Evolutionary conservation across 768 basidiomycete species (phyloP), one percentile per base, ranked within the genome.

Genomic region (Suillus alpinus): DNA sequence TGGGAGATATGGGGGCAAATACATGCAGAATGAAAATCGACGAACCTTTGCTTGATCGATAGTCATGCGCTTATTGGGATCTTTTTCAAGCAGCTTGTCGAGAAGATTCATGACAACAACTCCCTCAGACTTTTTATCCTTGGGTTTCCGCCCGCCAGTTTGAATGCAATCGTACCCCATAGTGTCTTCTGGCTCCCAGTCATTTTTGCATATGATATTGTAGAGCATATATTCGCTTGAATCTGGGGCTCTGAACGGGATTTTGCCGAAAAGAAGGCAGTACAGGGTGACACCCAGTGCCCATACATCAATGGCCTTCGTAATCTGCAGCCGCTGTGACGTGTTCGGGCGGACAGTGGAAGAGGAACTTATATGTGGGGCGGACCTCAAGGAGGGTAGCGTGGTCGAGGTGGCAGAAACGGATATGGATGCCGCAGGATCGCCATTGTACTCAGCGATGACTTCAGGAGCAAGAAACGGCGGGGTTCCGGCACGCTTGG

Each of bases 391-490:
- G 32, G 69, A 72, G 58, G 68, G 71, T 53, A 69, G 66, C 58
- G 60, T 78, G 73, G 63, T 71, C 59, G 44, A 68, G 50, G 67
- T 72, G 60, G 65, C 70, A 40, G 70, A 71, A 26, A 70, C 72
- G 36, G 69, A 72, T 44, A 73, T 67, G n/a, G 72, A 64, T 23
- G 72, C 74, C 31, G 69, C 71, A 12, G 74, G 70, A 49, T 76
- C 66, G 59, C 74, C 74, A 20, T 73, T 64, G 62, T 80, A 82
- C 64, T 93, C 91, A 68, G 83, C 87, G 47, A 97, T 86, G 62
- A 98, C 87, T 76, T 99, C 97, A 23, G 97, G 97, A 3, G 97
- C 96, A 44, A 97, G 87, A 79, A 98, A 99, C 8, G 94, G 88
- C 3, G 97, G 97, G 1, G 93, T 95, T 14, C 97, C 97, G 0